These are phyloP conservation scores for Salvia hispanica DNA, from an alignment of 257 asterid species.

Conservation along the genomic window DNA sequence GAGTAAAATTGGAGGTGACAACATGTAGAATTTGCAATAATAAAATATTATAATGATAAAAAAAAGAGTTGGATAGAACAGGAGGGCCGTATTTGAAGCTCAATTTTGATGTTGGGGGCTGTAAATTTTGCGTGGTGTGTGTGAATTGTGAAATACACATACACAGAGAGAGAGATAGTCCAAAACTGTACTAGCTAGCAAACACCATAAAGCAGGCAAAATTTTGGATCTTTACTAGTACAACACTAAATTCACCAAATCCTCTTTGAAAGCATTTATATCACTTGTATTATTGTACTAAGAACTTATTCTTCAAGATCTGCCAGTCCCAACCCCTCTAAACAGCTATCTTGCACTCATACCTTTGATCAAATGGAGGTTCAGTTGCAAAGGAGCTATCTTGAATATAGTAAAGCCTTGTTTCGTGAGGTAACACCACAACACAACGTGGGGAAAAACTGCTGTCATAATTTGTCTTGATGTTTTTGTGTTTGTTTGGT, in stretches of 20 bases:
- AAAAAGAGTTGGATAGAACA: conserved; percentile 21
- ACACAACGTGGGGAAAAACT: background rate
- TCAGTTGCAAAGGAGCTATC: conserved; percentile 69
- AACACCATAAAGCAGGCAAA: conserved; percentile 2
- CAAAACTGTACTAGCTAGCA: conserved; percentile 24
- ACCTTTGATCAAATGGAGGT: conserved; percentile 50
- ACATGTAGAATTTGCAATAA: conserved; percentile 32
- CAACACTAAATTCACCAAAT: too few species aligned
- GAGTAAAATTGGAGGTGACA: conserved; percentile 30
- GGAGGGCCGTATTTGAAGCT: conserved; percentile 37
- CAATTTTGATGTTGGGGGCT: background rate
- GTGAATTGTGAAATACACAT: too few species aligned
- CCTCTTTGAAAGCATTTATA: conserved; percentile 28
- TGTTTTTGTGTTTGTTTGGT: background rate
- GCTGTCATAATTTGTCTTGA: background rate
- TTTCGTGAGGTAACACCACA: conserved; percentile 57
- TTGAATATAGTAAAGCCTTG: conserved; percentile 52
- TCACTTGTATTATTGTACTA: background rate
- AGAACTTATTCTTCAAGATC: too few species aligned
- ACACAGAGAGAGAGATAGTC: background rate
- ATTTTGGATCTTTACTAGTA: too few species aligned
- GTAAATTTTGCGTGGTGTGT: too few species aligned
- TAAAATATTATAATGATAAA: background rate
- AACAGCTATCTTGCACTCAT: too few species aligned
- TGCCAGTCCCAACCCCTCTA: too few species aligned